Percentiles rank a stretch among this genome's conserved stretches.
Evolutionary conservation across 1,284 basidiomycete species (phyloP).

Genomic region (Irpex rosettiformis): DNA sequence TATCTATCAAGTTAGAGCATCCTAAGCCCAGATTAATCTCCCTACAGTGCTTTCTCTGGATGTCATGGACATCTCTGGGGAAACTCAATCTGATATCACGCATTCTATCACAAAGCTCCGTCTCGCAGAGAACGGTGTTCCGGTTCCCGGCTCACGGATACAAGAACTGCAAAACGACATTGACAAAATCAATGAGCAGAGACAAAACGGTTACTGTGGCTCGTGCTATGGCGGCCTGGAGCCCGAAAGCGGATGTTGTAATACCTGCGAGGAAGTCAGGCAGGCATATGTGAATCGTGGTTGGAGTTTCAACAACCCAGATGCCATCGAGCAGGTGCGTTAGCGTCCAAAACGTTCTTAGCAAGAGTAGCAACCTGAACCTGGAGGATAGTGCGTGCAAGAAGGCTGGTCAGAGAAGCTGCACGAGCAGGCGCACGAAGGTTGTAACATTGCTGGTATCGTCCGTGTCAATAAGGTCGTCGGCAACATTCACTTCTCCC

Average conservation of each 20-base stretch:
- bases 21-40: not conserved
- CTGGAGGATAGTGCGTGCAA: slow-evolving; percentile 69
- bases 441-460: slow-evolving; percentile 90
- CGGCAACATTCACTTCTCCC: slow-evolving; percentile 87
- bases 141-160: slow-evolving; percentile 54
- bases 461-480: slow-evolving; percentile 97
- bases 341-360: not conserved
- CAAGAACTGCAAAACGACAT: slow-evolving; percentile 81
- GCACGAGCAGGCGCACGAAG: slow-evolving; percentile 88
- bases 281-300: slow-evolving; percentile 88
- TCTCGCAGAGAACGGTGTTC: slow-evolving; percentile 57
- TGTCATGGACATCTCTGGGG: slow-evolving; percentile 98
- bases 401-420: slow-evolving; percentile 97
- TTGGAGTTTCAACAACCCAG: slow-evolving; percentile 93
- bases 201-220: slow-evolving; percentile 80
- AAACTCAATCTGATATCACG: slow-evolving; percentile 85
- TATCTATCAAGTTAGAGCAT: not conserved
- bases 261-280: slow-evolving; percentile 94
- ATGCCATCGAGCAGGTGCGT: slow-evolving; percentile 87
- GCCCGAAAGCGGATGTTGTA: slow-evolving; percentile 87
- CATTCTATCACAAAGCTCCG: slow-evolving; percentile 90
- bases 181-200: slow-evolving; percentile 69
- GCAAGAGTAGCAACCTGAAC: not conserved
- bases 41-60: slow-evolving; percentile 85
- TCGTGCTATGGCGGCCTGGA: slow-evolving; percentile 93